These are phyloP conservation scores for Cynara cardunculus DNA, from an alignment of 129 eudicot species.

Conservation along the genomic window DNA sequence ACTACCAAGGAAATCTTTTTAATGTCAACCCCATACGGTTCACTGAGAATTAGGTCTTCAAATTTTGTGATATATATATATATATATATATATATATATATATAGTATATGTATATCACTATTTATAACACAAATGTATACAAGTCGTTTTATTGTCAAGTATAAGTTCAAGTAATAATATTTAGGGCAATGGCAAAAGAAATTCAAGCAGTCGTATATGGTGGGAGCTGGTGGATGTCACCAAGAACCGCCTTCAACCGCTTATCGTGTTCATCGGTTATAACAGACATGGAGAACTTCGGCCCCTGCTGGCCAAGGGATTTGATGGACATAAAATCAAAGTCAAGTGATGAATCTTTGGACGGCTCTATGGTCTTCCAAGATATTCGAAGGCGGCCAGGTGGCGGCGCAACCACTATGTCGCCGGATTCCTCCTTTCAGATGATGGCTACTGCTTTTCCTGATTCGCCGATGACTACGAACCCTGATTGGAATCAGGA, in stretches of 20 bases:
- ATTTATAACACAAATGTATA: slow-evolving; percentile 21
- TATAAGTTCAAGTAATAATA: neutral
- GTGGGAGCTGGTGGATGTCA: slow-evolving; percentile 29
- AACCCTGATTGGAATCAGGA: slow-evolving; percentile 14
- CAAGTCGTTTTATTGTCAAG: neutral
- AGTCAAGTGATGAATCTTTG: slow-evolving; percentile 18
- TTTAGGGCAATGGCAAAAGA: slow-evolving; percentile 21
- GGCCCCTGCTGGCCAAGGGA: slow-evolving; percentile 19
- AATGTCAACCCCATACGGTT: slow-evolving; percentile 22
- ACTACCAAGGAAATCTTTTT: slow-evolving; percentile 18
- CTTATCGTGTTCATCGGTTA: slow-evolving; percentile 20
- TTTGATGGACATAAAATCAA: slow-evolving; percentile 17
- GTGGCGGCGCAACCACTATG: neutral
- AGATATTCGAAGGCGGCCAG: slow-evolving; percentile 5
- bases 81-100: slow-evolving; percentile 17
- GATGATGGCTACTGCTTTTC: neutral
- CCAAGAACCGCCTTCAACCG: slow-evolving; percentile 12
- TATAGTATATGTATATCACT: too few species aligned
- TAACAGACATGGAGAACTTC: slow-evolving; percentile 16
- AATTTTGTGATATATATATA: slow-evolving; percentile 8
- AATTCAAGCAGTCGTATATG: slow-evolving; percentile 18
- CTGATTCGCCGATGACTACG: neutral
- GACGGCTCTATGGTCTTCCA: slow-evolving; percentile 25
- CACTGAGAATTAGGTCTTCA: slow-evolving; percentile 11
- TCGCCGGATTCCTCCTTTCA: slow-evolving; percentile 15